phyloP scores from a whole-genome alignment of 2,329 filamentous ascomycete genomes.

The Fusarium miscanthi region DNA sequence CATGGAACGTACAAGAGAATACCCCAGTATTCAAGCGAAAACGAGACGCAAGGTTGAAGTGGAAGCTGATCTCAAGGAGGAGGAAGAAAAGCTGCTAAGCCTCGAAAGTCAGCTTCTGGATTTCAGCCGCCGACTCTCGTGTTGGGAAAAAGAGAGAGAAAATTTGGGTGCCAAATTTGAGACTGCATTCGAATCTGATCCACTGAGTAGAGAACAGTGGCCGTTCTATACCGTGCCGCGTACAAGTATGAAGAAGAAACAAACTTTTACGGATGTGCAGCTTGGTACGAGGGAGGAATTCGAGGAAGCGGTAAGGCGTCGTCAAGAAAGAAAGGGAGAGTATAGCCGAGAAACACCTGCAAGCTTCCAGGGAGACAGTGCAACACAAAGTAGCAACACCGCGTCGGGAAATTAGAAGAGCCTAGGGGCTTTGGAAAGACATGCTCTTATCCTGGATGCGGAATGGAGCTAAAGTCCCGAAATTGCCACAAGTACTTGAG shows the following conservation, averaged over 20 bases:
- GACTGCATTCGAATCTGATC: too few species aligned
- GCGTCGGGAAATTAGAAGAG: background rate
- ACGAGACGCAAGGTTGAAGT: background rate
- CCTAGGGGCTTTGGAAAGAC: fast-evolving
- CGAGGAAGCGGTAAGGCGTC: background rate
- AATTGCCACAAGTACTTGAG: too few species aligned
- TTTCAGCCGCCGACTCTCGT: background rate
- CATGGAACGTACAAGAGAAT: background rate
- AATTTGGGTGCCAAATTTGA: too few species aligned
- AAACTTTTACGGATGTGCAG: too few species aligned
- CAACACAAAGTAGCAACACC: too few species aligned
- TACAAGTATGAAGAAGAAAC: background rate
- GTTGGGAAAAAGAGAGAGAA: background rate
- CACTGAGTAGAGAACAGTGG: fast-evolving
- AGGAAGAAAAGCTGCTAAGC: background rate
- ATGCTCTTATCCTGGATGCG: background rate
- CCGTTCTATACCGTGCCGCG: too few species aligned
- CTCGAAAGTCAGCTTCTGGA: background rate
- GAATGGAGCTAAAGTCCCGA: too few species aligned
- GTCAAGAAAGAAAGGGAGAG: fast-evolving
- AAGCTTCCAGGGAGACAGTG: background rate
- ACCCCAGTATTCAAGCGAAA: background rate
- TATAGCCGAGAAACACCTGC: fast-evolving
- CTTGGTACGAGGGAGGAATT: background rate
- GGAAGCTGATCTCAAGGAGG: background rate